Conservation (phyloP, 2,329 filamentous ascomycete genomes). For the Trichocomaceae sp. region DNA sequence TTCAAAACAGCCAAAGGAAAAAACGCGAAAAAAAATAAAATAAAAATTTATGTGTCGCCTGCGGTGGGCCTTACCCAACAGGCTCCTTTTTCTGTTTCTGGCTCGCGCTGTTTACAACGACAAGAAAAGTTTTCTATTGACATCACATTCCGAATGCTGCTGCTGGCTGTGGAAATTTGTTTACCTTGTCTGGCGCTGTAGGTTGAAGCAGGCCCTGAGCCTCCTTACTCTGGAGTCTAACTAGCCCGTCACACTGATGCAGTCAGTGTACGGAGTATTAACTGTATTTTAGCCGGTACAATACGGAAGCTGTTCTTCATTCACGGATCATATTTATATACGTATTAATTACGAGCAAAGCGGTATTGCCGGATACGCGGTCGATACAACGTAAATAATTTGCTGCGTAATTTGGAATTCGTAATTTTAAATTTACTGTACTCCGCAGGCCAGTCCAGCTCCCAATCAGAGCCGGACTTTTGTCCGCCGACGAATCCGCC, state of each 20-base stretch:
- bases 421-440: neutral
- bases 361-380: too few species aligned
- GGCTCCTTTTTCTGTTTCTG: neutral
- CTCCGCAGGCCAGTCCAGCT: neutral
- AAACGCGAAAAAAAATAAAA: too few species aligned
- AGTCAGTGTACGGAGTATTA: too few species aligned
- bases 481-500: neutral
- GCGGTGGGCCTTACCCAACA: conserved; percentile 14
- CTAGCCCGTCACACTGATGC: conserved; percentile 21
- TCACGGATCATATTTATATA: neutral
- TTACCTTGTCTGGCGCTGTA: too few species aligned
- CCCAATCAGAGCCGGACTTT: neutral
- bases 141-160: neutral
- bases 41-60: neutral
- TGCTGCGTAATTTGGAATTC: too few species aligned
- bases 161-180: neutral
- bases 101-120: neutral
- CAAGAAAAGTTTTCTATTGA: neutral
- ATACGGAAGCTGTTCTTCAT: neutral
- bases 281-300: neutral
- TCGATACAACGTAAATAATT: too few species aligned
- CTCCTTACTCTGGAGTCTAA: conserved; percentile 20
- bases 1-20: too few species aligned
- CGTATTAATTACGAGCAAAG: too few species aligned
- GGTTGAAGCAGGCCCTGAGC: conserved; percentile 26